A percentile compares a stretch with the other conserved stretches of the same genome.
phyloP scores from a whole-genome alignment of 1,284 basidiomycete genomes.

The Ganoderma lucidum region DNA sequence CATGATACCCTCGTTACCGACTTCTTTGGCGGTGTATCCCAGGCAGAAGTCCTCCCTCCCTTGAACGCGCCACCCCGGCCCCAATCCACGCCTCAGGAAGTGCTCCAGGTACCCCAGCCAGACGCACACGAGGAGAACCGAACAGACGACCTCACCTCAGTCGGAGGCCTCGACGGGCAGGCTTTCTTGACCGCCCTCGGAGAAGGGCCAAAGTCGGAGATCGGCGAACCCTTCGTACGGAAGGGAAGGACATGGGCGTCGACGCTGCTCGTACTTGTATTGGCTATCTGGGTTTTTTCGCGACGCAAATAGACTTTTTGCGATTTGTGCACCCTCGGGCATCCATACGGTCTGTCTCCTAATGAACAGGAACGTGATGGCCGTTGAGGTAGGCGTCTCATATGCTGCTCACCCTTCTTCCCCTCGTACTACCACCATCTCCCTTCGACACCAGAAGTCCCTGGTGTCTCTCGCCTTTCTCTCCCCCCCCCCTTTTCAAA shows the following conservation, averaged over 20 bases:
- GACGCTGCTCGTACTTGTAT: slow-evolving; percentile 41
- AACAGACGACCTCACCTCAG: slow-evolving; percentile 1
- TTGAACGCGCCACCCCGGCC: not conserved
- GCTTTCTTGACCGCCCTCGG: slow-evolving; percentile 21
- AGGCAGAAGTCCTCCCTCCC: slow-evolving; percentile 69
- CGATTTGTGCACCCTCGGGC: not conserved
- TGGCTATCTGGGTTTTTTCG: slow-evolving; percentile 46
- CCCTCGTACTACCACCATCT: too few relatives aligned
- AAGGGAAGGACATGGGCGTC: slow-evolving; percentile 48
- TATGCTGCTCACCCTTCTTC: too few relatives aligned
- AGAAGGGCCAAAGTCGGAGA: slow-evolving; percentile 3
- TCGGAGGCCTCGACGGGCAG: slow-evolving; percentile 11
- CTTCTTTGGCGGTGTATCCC: slow-evolving; percentile 94
- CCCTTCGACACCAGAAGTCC: too few relatives aligned
- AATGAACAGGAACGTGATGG: not conserved
- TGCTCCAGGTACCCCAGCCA: not conserved
- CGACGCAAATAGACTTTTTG: slow-evolving; percentile 20
- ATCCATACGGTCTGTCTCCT: not conserved
- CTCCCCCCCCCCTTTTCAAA: too few relatives aligned
- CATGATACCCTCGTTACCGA: slow-evolving; percentile 86
- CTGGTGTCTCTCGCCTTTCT: too few relatives aligned
- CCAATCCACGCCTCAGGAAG: not conserved
- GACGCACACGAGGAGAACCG: slow-evolving; percentile 2
- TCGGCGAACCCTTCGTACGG: slow-evolving; percentile 18
- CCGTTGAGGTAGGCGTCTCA: not conserved